Conservation (phyloP, 1,284 basidiomycete species). For the Cutaneotrichosporon dermatis region DNA sequence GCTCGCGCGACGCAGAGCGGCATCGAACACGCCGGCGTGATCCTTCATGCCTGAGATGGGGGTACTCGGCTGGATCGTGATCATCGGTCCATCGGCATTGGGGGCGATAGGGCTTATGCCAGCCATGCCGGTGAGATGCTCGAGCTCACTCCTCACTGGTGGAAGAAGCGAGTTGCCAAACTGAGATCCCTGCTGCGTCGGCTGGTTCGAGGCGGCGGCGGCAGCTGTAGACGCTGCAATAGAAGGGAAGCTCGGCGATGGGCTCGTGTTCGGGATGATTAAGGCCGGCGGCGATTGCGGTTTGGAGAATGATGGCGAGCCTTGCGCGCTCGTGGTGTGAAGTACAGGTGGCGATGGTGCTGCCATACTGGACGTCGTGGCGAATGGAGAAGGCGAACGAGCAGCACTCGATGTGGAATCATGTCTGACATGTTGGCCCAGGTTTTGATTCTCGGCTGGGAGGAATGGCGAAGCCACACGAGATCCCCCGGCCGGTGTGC, state of each 20-base stretch:
- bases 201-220: neutral
- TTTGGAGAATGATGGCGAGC: constrained; percentile 41
- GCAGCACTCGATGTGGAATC: constrained; percentile 22
- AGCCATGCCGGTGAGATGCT: constrained; percentile 43
- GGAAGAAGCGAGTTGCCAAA: constrained; percentile 31
- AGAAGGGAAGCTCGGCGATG: constrained; percentile 30
- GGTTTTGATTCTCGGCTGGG: constrained; percentile 5
- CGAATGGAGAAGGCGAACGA: constrained; percentile 29
- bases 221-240: neutral
- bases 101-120: constrained; percentile 46
- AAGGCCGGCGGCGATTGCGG: constrained; percentile 47
- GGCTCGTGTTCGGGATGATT: constrained; percentile 39
- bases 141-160: constrained; percentile 40
- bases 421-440: constrained; percentile 3
- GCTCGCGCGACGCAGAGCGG: constrained; percentile 34
- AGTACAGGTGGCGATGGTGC: constrained; percentile 25
- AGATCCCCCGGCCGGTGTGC: constrained; percentile 11
- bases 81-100: constrained; percentile 47
- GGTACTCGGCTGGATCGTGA: constrained; percentile 50
- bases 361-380: constrained; percentile 15
- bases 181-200: constrained; percentile 1
- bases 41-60: constrained; percentile 48
- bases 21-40: constrained; percentile 43
- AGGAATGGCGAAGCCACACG: constrained; percentile 19
- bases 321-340: constrained; percentile 20